Evolutionary conservation across 805 yeast genomes (phyloP).

Genomic region (Hanseniaspora occidentalis): DNA sequence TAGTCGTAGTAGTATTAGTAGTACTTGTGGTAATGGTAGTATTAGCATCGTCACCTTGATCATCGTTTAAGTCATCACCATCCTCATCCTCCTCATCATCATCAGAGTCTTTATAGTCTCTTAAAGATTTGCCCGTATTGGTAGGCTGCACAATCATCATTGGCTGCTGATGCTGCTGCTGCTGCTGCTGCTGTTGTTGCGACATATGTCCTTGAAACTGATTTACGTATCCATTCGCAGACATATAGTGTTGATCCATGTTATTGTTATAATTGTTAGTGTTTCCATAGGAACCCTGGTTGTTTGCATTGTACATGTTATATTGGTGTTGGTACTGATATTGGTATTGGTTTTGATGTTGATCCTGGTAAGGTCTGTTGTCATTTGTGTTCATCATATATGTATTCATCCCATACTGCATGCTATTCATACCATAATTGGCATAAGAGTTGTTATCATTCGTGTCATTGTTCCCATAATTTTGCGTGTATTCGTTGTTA

Average conservation of each 20-base stretch:
- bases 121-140: constrained; percentile 2
- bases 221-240: no score
- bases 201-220: no score
- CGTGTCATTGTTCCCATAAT: no score
- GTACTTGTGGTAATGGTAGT: neutral
- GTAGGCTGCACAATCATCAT: constrained; percentile 1
- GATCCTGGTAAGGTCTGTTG: neutral
- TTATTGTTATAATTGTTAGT: constrained; percentile 1
- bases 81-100: neutral
- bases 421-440: no score
- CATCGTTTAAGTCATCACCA: no score
- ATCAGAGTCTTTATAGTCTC: constrained; percentile 3
- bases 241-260: neutral
- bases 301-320: no score
- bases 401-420: no score
- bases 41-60: no score
- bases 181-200: constrained; percentile 1
- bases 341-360: neutral
- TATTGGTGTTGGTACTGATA: neutral
- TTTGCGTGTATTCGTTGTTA: no score
- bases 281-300: no score
- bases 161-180: constrained; percentile 1
- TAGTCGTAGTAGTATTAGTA: neutral
- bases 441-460: no score
- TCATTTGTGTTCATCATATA: no score